Base-by-base conservation (phyloP, 2,329 filamentous ascomycete genomes). In the Colletotrichum acutatum region DNA sequence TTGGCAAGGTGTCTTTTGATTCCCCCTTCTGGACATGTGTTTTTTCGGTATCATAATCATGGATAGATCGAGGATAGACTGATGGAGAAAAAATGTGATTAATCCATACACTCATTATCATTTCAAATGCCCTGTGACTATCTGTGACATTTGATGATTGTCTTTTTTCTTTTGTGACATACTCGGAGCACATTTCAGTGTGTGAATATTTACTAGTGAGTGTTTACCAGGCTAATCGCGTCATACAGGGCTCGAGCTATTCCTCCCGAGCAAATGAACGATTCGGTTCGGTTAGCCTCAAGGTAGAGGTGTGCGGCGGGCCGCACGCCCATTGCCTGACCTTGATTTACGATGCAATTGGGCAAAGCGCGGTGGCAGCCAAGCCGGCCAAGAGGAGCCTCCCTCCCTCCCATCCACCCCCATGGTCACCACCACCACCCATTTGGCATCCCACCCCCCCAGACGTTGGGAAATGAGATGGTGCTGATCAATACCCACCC, bases 31-130 rank as follows among this genome's bases (percentile, higher is more conserved):
- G 67, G 62, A 72, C 67, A 72, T 58, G 57, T 73, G 71, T 26
- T 34, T 59, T 71, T 62, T 57, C 42, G 68, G 71, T 62, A 72
- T 72, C 58, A 72, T 72, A 72, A 49, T 70, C 61, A 65, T 72
- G 71, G 71, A 72, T 72, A 74, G 71, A 74, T 57, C 9, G 46
- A 60, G 68, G 61, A 72, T 74, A 74, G 71, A 74, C 71, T 71
- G 61, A 74, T 66, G 68, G 57, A 32, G 46, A 60, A 26, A 67
- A 66, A 67, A 53, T 66, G 71, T 67, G 61, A 74, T 72, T 67
- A 62, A 70, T 70, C 57, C 69, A 72, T 53, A 26, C 60, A 52
- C 42, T 49, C 11, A 53, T 53, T 24, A 7, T 26, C 2, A 1
- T 26, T 14, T 9, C 42, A 49, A 5, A 3, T 34, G 32, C 32